phyloP scores from a whole-genome alignment of 768 basidiomycete species.

The Termitomyces sp. region DNA sequence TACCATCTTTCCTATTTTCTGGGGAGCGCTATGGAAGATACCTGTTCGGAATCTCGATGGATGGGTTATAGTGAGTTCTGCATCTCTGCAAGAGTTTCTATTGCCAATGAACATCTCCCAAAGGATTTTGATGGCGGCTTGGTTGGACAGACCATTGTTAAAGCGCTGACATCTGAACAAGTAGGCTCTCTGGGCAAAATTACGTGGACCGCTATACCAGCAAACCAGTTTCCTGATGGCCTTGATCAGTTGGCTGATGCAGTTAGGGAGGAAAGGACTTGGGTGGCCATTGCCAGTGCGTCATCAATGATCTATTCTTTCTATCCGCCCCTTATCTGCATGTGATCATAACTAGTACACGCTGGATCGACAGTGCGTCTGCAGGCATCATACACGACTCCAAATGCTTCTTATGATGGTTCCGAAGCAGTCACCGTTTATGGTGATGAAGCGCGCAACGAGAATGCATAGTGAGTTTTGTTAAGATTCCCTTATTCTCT shows the following conservation, averaged over 20 bases:
- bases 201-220: constrained; percentile 43
- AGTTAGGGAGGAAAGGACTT: constrained; percentile 46
- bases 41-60: too few relatives aligned
- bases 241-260: constrained; percentile 38
- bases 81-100: too few relatives aligned
- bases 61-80: too few relatives aligned
- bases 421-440: constrained; percentile 49
- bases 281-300: constrained; percentile 41
- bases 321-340: background rate
- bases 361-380: constrained; percentile 37
- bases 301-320: constrained; percentile 8
- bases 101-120: too few relatives aligned
- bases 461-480: constrained; percentile 48
- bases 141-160: constrained; percentile 18
- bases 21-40: too few relatives aligned
- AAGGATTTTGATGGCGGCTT: too few relatives aligned
- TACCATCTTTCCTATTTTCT: too few relatives aligned
- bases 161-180: constrained; percentile 31
- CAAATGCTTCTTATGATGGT: constrained; percentile 46
- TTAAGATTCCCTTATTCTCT: background rate
- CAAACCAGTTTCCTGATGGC: constrained; percentile 46
- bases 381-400: constrained; percentile 32
- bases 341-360: constrained; percentile 32
- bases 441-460: constrained; percentile 50
- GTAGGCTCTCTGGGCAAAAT: constrained; percentile 29